A percentile compares a stretch with the other conserved stretches of the same genome.
Conservation (phyloP, 371 early-diverging fungal species). For the Polyrhizophydium stewartii region DNA sequence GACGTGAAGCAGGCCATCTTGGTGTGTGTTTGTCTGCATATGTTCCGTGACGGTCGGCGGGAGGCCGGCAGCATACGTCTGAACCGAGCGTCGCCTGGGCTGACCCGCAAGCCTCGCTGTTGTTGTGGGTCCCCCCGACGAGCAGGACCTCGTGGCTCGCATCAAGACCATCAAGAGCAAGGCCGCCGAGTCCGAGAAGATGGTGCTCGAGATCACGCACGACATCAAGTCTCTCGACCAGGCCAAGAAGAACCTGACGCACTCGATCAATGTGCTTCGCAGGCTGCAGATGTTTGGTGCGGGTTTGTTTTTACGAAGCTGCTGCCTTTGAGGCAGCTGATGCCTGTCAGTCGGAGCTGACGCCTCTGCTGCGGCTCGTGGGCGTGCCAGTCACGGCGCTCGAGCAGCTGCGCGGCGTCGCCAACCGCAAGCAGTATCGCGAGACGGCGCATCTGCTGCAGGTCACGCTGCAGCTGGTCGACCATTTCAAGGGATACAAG, state of each 20-base stretch:
- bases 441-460: conserved; percentile 77
- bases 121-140: too few relatives aligned
- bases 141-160: conserved; percentile 65
- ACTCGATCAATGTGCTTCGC: conserved; percentile 74
- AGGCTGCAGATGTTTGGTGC: conserved; percentile 84
- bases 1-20: conserved; percentile 67
- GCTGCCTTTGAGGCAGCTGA: too few relatives aligned
- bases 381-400: conserved; percentile 62
- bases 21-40: conserved; percentile 29
- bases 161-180: conserved; percentile 81
- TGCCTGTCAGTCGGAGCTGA: too few relatives aligned
- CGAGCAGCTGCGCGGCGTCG: conserved; percentile 68
- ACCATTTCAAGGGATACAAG: conserved; percentile 70
- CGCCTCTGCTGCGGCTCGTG: too few relatives aligned
- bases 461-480: conserved; percentile 45
- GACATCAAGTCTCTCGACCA: conserved; percentile 92
- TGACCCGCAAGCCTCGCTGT: neutral
- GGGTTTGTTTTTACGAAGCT: too few relatives aligned
- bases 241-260: conserved; percentile 85
- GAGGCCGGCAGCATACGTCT: neutral
- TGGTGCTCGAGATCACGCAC: conserved; percentile 90
- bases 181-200: conserved; percentile 77
- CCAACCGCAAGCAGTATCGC: conserved; percentile 62
- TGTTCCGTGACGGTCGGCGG: neutral
- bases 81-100: conserved; percentile 2